Base-by-base conservation (phyloP, 2,329 filamentous ascomycete species). In the Talaromyces sp. region DNA sequence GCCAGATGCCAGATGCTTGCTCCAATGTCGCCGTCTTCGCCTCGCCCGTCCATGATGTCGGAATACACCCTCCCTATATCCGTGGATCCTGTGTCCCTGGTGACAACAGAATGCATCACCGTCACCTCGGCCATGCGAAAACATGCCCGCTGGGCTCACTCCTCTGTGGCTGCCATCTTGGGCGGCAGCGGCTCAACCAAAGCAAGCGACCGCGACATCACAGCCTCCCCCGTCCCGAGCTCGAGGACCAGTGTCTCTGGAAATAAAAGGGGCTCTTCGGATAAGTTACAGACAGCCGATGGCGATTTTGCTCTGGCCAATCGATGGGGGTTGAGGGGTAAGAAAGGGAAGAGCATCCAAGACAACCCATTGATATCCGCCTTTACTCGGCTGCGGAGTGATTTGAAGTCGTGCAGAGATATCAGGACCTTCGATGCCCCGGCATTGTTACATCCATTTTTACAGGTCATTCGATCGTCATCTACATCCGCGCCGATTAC, bases 51-150 rank as follows among this genome's bases (percentile, higher is more conserved):
- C 69, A 72, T 68, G 61, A 77, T 77, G 76, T 71, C 72, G 27
- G 70, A 72, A n/a, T 67, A 72, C 19, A 69, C 74, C 31, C 79
- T 93, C 36, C 87, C 91, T 38, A 92, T 97, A 68, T 92, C 93
- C 51, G 90, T 97, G 70, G 92, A 97, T 74, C 93, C 93, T 1
- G 89, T 97, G 65, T 93, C 93, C 58, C 83, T 99, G 72, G 93
- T 99, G 70, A 97, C 96, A 69, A 97, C 94, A 79, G 95, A 99
- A 88, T 99, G 95, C 79, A 98, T 98, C 76, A 94, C 93, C 54
- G 94, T 99, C 80, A 98, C 95, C 15, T 97, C 94, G 68, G 93
- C 93, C 67, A 97, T 99, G 86, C 93, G 96, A 74, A 99, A 99
- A 81, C 90, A 97, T 86, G 91, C 93, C 69, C 91, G 95, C 70